Evolutionary conservation across 192 early-diverging fungal genomes (phyloP), one percentile per base, ranked within the genome.

Genomic region (Coemansia sp.): DNA sequence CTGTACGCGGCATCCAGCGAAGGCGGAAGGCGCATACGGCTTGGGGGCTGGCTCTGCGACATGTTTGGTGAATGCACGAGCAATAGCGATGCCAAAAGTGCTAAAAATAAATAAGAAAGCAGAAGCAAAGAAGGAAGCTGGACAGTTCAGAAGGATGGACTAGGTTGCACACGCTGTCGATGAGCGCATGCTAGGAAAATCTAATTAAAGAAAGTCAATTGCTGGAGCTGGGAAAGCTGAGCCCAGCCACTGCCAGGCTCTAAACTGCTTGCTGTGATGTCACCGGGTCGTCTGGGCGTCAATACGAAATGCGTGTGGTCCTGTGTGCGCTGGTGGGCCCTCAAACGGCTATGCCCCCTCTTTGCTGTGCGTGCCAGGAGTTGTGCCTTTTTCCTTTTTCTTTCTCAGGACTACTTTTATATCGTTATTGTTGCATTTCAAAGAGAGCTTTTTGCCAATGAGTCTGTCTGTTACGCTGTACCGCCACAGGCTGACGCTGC

Each of bases 1-100:
- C 79, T 81, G 74, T 93, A 95, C 25, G 82, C 66, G 44, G 69
- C 71, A 48, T 67, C 85, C 18, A 89, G 67, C 23, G 84, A 74
- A 37, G 83, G 82, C 58, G 88, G 88, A 44, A 83, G 70, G 17
- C 78, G 78, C 78, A 81, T 81, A 25, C 78, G 78, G 57, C 66
- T 75, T n/a, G 24, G 57, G 31, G 64, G 34, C 52, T 67, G 68
- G 57, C 48, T 66, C 58, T 77, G 74, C n/a, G 69, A 47, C 74
- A 68, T 53, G n/a, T 21, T 47, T 44, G 24, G 23, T 37, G 6
- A 42, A 12, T 36, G 56, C 9, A 21, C 14, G 34, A 23, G 17
- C 3, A 26, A 55, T 7, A 20, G 17, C 18, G 48, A 23, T 21
- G 48, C 24, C 17, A 34, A 26, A 55, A 34, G 15, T 34, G 9